These are phyloP conservation scores for Arthrobotrys conoides DNA, from an alignment of 2,329 filamentous ascomycete species.

Conservation along the genomic window DNA sequence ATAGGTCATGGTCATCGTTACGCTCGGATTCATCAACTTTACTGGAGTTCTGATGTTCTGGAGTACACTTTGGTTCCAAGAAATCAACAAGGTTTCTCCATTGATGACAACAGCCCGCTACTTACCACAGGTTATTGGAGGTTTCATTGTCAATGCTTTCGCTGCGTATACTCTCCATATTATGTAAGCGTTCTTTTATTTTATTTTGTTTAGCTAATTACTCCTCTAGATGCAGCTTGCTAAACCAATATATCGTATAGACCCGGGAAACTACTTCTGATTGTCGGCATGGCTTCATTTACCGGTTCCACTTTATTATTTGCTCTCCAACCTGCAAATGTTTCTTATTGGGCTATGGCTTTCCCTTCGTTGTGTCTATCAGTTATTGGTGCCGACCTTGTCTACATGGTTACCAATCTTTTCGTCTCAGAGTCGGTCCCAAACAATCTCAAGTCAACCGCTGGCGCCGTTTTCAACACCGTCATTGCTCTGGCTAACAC, in stretches of 20 bases:
- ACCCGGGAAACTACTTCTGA: slow-evolving; percentile 45
- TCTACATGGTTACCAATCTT: slow-evolving; percentile 59
- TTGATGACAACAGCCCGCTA: slow-evolving; percentile 50
- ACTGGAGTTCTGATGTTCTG: slow-evolving; percentile 52
- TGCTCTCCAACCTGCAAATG: slow-evolving; percentile 47
- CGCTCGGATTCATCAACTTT: slow-evolving; percentile 55
- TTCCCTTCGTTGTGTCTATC: slow-evolving; percentile 59
- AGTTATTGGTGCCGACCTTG: slow-evolving; percentile 57
- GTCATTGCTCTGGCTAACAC: slow-evolving; percentile 53
- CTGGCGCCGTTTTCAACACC: slow-evolving; percentile 55
- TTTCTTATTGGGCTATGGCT: slow-evolving; percentile 58
- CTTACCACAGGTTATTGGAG: slow-evolving; percentile 49
- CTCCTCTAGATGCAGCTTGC: neutral
- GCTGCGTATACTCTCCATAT: slow-evolving; percentile 51
- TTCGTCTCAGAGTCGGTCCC: slow-evolving; percentile 54
- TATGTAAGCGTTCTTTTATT: slow-evolving; percentile 18
- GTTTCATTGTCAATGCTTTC: slow-evolving; percentile 47
- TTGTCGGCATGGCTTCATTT: slow-evolving; percentile 44
- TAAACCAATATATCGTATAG: neutral
- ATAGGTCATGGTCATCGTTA: slow-evolving; percentile 54
- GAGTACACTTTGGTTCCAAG: slow-evolving; percentile 58
- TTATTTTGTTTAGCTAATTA: too few relatives aligned
- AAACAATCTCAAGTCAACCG: slow-evolving; percentile 57
- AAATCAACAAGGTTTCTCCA: slow-evolving; percentile 49
- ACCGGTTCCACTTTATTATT: slow-evolving; percentile 52